Conservation (phyloP, 208 protist genomes). For the Leishmania major region DNA sequence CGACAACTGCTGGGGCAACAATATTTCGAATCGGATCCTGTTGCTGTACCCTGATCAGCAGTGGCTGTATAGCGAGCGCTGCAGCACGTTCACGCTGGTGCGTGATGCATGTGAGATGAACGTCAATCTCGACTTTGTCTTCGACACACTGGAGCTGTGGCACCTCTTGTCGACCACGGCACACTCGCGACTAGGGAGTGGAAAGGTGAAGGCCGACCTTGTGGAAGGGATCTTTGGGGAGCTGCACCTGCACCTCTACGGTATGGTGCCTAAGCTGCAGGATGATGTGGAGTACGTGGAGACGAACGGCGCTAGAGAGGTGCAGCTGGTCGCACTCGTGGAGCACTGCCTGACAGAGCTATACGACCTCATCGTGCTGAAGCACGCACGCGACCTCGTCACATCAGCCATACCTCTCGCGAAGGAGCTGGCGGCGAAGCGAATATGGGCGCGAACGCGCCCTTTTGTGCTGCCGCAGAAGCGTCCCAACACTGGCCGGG, state of each 20-base stretch:
- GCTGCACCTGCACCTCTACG: constrained; percentile 59
- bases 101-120: constrained; percentile 87
- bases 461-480: constrained; percentile 29
- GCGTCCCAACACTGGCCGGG: constrained; percentile 7
- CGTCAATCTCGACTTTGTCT: constrained; percentile 74
- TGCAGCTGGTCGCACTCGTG: constrained; percentile 50
- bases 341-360: constrained; percentile 89
- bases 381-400: constrained; percentile 55
- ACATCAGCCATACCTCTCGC: constrained; percentile 63
- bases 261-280: constrained; percentile 63
- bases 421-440: constrained; percentile 70
- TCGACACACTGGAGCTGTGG: constrained; percentile 69
- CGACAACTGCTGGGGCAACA: constrained; percentile 73
- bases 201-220: constrained; percentile 85
- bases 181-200: constrained; percentile 32
- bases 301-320: constrained; percentile 61
- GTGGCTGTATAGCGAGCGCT: constrained; percentile 74
- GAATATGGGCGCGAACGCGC: constrained; percentile 45
- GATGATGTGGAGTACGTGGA: constrained; percentile 73
- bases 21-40: constrained; percentile 71
- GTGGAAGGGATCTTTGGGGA: constrained; percentile 82
- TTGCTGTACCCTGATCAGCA: constrained; percentile 75
- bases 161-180: constrained; percentile 33
- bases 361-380: constrained; percentile 82
- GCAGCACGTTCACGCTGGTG: constrained; percentile 60